These are phyloP conservation scores for sorghum (Sorghum bicolor) DNA, from an alignment of 176 grass and related monocot genomes.

Conservation along the genomic window DNA sequence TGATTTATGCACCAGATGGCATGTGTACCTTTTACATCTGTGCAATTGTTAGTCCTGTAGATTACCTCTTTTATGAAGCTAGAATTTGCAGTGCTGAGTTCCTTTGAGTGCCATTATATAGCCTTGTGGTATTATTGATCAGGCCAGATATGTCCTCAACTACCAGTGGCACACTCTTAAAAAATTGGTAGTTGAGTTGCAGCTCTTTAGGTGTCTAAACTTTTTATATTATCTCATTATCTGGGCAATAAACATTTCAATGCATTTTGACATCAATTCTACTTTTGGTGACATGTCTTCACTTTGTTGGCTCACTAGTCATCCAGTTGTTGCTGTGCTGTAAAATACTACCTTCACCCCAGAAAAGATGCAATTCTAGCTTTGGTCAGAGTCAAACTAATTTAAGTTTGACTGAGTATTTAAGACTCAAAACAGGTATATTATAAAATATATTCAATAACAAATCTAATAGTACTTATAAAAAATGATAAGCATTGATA, in stretches of 20 bases:
- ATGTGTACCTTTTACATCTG: neutral
- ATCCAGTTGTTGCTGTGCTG: neutral
- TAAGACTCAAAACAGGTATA: neutral
- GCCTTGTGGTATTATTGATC: neutral
- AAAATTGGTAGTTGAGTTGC: neutral
- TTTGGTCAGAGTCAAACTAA: neutral
- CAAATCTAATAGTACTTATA: neutral
- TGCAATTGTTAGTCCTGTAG: conserved; percentile 12
- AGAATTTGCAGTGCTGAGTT: neutral
- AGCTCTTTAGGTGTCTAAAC: neutral
- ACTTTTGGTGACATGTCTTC: neutral
- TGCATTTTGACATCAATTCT: neutral
- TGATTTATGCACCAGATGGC: neutral
- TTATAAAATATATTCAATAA: neutral
- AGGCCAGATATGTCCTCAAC: neutral
- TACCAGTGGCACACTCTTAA: neutral
- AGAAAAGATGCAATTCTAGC: neutral
- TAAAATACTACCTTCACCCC: neutral
- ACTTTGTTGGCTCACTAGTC: neutral
- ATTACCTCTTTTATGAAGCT: neutral
- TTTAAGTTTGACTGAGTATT: neutral
- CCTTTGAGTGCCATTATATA: neutral
- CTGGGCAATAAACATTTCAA: neutral
- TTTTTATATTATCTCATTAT: neutral
- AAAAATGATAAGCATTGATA: neutral